Conservation (phyloP, 1,139 yeast genomes). For the Suhomyces bokatorum region DNA sequence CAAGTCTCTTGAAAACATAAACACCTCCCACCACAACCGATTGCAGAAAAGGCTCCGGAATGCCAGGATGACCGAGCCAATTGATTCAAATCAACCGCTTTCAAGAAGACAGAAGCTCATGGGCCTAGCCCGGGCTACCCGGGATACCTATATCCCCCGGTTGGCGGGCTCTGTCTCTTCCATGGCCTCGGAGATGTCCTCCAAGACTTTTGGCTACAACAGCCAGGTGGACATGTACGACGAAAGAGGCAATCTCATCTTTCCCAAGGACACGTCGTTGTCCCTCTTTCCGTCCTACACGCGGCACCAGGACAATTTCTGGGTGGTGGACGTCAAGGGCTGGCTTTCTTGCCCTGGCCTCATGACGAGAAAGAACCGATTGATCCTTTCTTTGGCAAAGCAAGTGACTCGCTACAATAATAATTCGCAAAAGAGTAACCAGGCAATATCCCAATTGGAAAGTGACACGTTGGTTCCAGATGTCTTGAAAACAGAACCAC, state of each 20-base stretch:
- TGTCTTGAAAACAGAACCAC: slow-evolving; percentile 16
- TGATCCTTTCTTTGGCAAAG: slow-evolving; percentile 67
- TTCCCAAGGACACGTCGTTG: slow-evolving; percentile 42
- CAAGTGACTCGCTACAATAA: slow-evolving; percentile 57
- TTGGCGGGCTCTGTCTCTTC: slow-evolving; percentile 50
- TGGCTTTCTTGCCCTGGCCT: slow-evolving; percentile 72
- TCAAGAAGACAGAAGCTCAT: slow-evolving; percentile 38
- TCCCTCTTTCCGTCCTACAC: slow-evolving; percentile 67
- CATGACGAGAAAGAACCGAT: slow-evolving; percentile 66
- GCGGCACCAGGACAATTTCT: slow-evolving; percentile 32
- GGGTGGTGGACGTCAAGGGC: slow-evolving; percentile 69
- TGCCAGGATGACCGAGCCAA: slow-evolving; percentile 10
- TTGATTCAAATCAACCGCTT: slow-evolving; percentile 7
- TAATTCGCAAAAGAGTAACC: slow-evolving; percentile 20
- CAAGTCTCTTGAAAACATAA: slow-evolving; percentile 17
- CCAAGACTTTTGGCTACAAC: slow-evolving; percentile 30
- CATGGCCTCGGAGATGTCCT: slow-evolving; percentile 49
- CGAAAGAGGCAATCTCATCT: slow-evolving; percentile 33
- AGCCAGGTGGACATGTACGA: slow-evolving; percentile 27
- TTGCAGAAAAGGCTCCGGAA: slow-evolving; percentile 8
- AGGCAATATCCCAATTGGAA: slow-evolving; percentile 34
- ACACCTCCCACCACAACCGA: background rate
- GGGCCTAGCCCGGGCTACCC: slow-evolving; percentile 56
- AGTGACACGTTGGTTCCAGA: slow-evolving; percentile 34
- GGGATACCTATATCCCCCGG: slow-evolving; percentile 58